Conservation (phyloP, 169 alveolate genomes). For the Theileria parva region DNA sequence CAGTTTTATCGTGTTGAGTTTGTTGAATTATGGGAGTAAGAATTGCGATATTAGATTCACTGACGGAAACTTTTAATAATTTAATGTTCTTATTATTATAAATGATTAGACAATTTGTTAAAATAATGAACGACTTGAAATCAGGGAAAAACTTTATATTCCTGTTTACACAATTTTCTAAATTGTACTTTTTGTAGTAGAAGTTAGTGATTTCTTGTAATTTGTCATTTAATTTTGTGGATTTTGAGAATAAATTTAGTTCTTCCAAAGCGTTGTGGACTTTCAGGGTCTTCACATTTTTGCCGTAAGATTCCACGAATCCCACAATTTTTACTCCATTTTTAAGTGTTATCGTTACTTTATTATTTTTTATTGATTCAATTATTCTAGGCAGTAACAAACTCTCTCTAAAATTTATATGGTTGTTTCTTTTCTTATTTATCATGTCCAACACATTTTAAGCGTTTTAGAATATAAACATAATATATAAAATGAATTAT, state of each 20-base stretch:
- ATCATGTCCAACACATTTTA: background rate
- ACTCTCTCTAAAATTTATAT: constrained; percentile 24
- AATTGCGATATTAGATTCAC: constrained; percentile 44
- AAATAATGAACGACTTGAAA: constrained; percentile 19
- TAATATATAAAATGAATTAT: background rate
- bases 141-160: background rate
- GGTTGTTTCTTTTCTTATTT: background rate
- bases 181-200: background rate
- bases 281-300: constrained; percentile 15
- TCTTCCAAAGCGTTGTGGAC: constrained; percentile 29
- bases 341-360: constrained; percentile 14
- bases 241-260: background rate
- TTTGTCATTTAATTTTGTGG: background rate
- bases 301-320: constrained; percentile 30
- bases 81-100: background rate
- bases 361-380: constrained; percentile 21
- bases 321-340: constrained; percentile 45
- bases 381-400: constrained; percentile 30
- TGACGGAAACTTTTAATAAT: constrained; percentile 5
- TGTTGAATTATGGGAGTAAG: background rate
- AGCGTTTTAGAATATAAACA: background rate
- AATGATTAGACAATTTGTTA: constrained; percentile 17
- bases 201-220: background rate
- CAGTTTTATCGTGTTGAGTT: background rate
- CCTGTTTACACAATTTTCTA: background rate